These are phyloP conservation scores for Dalechampia spathulata DNA, from an alignment of 441 rosid species.

Conservation along the genomic window DNA sequence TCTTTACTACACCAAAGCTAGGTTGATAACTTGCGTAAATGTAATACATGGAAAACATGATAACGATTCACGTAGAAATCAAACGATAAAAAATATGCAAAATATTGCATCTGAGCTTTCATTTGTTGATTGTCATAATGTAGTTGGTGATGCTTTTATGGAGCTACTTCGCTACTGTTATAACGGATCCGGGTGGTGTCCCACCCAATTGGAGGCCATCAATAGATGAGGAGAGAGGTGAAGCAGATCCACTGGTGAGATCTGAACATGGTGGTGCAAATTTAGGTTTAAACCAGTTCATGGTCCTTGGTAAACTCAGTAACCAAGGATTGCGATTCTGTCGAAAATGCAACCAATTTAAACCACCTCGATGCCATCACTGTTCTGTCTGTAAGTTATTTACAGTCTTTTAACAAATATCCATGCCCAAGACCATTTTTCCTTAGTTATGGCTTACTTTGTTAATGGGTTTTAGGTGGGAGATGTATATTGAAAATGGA, in stretches of 20 bases:
- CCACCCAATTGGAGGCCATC: constrained; percentile 64
- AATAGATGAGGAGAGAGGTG: constrained; percentile 70
- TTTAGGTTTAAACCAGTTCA: constrained; percentile 17
- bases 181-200: constrained; percentile 77
- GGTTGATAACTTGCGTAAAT: no score
- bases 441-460: constrained; percentile 11
- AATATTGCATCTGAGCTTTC: background rate
- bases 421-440: background rate
- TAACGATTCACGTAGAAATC: background rate
- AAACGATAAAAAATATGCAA: background rate
- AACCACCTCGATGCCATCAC: constrained; percentile 92
- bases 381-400: constrained; percentile 86
- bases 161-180: constrained; percentile 72
- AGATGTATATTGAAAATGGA: constrained; percentile 90
- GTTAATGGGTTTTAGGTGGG: constrained; percentile 45
- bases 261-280: constrained; percentile 22
- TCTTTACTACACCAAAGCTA: no score
- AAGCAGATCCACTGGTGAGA: constrained; percentile 38
- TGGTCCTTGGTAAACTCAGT: constrained; percentile 20
- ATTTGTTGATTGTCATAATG: constrained; percentile 17
- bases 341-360: constrained; percentile 66
- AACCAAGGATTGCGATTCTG: constrained; percentile 48
- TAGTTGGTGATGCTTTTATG: constrained; percentile 72
- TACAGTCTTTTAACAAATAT: constrained; percentile 1
- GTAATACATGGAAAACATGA: background rate